Percentiles rank a stretch among this genome's conserved stretches.
Evolutionary conservation across 2,329 filamentous ascomycete genomes (phyloP).

Genomic region (Aspergillaceae sp.): DNA sequence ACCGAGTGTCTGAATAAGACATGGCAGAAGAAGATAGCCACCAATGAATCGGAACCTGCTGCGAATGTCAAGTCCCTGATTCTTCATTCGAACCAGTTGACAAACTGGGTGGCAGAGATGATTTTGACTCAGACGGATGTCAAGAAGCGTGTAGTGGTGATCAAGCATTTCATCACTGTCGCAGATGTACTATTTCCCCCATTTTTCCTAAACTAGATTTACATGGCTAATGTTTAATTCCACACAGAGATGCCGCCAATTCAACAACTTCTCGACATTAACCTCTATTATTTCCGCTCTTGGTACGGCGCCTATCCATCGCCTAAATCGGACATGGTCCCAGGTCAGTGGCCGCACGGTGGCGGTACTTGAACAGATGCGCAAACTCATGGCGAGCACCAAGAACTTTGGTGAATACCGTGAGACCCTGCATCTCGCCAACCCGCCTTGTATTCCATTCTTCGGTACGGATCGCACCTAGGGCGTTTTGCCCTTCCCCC

Average conservation of each 20-base stretch:
- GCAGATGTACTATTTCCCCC: constrained; percentile 60
- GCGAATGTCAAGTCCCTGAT: constrained; percentile 94
- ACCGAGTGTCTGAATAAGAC: constrained; percentile 97
- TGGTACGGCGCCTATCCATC: constrained; percentile 88
- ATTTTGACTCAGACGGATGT: constrained; percentile 90
- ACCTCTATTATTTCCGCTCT: constrained; percentile 97
- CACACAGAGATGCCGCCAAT: constrained; percentile 71
- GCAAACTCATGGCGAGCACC: constrained; percentile 88
- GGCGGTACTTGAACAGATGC: constrained; percentile 77
- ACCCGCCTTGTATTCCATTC: constrained; percentile 95
- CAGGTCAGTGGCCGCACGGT: constrained; percentile 82
- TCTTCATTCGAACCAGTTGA: constrained; percentile 95
- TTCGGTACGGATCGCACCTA: constrained; percentile 55
- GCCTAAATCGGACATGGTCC: constrained; percentile 87
- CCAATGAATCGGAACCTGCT: constrained; percentile 64
- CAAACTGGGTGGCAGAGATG: constrained; percentile 99
- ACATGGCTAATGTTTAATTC: constrained; percentile 6
- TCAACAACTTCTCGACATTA: constrained; percentile 96
- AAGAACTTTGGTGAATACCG: constrained; percentile 98
- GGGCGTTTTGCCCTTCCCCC: too few relatives aligned
- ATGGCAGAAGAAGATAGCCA: constrained; percentile 89
- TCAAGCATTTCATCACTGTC: constrained; percentile 95
- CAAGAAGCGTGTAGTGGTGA: constrained; percentile 91
- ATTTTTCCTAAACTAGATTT: background rate
- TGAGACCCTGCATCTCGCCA: constrained; percentile 82